These are phyloP conservation scores for Sicyos edulis DNA, from an alignment of 306 rosid genomes.

Conservation along the genomic window DNA sequence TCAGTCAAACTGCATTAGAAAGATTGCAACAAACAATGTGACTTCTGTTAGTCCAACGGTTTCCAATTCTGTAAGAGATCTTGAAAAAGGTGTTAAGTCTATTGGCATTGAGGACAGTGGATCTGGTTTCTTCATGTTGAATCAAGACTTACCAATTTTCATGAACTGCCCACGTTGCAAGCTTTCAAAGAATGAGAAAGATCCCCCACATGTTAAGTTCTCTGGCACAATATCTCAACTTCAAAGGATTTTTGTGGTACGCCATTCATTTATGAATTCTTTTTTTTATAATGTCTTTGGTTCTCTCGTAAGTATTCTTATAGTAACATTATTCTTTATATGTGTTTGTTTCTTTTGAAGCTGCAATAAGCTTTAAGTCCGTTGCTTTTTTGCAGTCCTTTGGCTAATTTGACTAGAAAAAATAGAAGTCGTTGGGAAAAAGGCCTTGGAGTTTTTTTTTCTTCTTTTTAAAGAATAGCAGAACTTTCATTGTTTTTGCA, in stretches of 20 bases:
- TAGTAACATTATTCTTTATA: background rate
- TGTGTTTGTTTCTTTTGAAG: background rate
- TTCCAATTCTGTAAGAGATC: slow-evolving; percentile 34
- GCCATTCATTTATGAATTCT: slow-evolving; percentile 27
- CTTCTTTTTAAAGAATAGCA: background rate
- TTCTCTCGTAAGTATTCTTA: slow-evolving; percentile 14
- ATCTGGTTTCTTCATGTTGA: slow-evolving; percentile 61
- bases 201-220: slow-evolving; percentile 53
- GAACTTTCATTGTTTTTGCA: background rate
- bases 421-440: background rate
- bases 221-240: slow-evolving; percentile 83
- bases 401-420: background rate
- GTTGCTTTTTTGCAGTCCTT: background rate
- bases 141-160: slow-evolving; percentile 68
- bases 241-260: slow-evolving; percentile 79
- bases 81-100: slow-evolving; percentile 47
- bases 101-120: slow-evolving; percentile 47
- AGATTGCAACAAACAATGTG: slow-evolving; percentile 38
- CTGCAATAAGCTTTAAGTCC: background rate
- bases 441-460: background rate
- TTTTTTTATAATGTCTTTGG: slow-evolving; percentile 13
- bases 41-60: slow-evolving; percentile 33
- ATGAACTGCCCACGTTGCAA: slow-evolving; percentile 86
- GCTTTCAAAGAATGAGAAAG: slow-evolving; percentile 51
- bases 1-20: slow-evolving; percentile 27